phyloP scores from a whole-genome alignment of 2,329 filamentous ascomycete species.

The Fusarium sp. region DNA sequence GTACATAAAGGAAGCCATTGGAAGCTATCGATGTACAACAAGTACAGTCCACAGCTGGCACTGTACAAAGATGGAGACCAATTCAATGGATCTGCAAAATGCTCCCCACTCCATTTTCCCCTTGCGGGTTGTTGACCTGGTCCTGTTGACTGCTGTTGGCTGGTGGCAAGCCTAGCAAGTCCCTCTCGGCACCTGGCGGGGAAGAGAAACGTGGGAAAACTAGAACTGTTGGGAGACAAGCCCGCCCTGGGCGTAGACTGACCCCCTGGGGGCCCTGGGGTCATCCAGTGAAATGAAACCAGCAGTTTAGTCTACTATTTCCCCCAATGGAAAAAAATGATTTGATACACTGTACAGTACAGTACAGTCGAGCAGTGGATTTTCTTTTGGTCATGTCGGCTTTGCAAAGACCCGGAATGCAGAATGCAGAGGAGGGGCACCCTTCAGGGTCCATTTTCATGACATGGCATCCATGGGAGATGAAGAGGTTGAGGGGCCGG shows the following conservation, averaged over 20 bases:
- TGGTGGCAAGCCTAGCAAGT: constrained; percentile 44
- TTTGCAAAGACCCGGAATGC: constrained; percentile 24
- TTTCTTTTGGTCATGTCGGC: constrained; percentile 10
- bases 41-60: background rate
- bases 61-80: constrained; percentile 29
- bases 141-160: constrained; percentile 40
- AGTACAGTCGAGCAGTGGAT: constrained; percentile 1
- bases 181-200: constrained; percentile 43
- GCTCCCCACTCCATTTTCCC: constrained; percentile 33
- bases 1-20: constrained; percentile 37
- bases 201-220: constrained; percentile 38
- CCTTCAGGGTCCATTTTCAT: constrained; percentile 32
- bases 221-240: constrained; percentile 49
- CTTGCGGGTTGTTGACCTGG: constrained; percentile 40
- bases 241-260: constrained; percentile 34
- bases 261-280: constrained; percentile 20
- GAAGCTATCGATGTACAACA: constrained; percentile 14
- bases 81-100: constrained; percentile 36
- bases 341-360: background rate
- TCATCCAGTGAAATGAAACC: constrained; percentile 10
- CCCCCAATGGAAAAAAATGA: constrained; percentile 43
- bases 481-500: constrained; percentile 38
- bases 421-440: constrained; percentile 17
- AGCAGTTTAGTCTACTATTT: background rate
- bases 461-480: constrained; percentile 7